Base-by-base conservation (phyloP, 148 eudicot genomes). In the Heliosperma pusillum region DNA sequence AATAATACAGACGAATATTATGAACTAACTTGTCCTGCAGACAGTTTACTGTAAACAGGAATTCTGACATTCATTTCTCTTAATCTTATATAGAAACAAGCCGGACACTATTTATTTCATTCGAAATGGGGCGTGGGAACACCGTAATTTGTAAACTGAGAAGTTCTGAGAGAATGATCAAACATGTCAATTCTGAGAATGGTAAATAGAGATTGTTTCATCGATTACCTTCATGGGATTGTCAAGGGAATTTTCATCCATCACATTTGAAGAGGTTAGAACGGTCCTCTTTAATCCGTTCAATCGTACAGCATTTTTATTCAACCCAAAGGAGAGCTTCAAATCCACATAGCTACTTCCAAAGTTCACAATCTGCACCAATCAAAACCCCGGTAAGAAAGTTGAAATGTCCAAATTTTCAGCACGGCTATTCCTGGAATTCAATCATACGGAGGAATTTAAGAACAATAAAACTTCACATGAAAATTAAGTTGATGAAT, bases 241-340 rank as follows among this genome's bases (percentile, higher is more conserved):
- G 17, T 75, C 78, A 78, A 95, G 91, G 42, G 96, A 89, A 82
- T 95, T 95, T 80, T 95, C 99, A 82, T 90, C 97, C 93, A 78
- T 84, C 58, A 87, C 80, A 82, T 86, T 86, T 19, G 69, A 17
- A 70, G 99, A 95, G 47, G 92, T 80, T 9, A 95, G 88, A 24
- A 86, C 74, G 16, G 91, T 89, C 82, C 74, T 83, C 47, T 68
- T 78, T 62, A 86, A 83, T 7, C 92, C 93, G 17, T 52, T 52
- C 27, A 86, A 77, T n/a, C 74, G 77, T 56, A 85, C 27, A 45
- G 79, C 66, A 64, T 79, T 70, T 40, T 13, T 67, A 66, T 80
- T 82, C 55, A 85, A 60, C 26, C 90, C 90, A 29, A 90, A 16
- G 7, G 87, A 84, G 22, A 92, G 76, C 80, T 68, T 90, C 29